Evolutionary conservation across 306 rosid genomes (phyloP).

Genomic region (Prunus mume): DNA sequence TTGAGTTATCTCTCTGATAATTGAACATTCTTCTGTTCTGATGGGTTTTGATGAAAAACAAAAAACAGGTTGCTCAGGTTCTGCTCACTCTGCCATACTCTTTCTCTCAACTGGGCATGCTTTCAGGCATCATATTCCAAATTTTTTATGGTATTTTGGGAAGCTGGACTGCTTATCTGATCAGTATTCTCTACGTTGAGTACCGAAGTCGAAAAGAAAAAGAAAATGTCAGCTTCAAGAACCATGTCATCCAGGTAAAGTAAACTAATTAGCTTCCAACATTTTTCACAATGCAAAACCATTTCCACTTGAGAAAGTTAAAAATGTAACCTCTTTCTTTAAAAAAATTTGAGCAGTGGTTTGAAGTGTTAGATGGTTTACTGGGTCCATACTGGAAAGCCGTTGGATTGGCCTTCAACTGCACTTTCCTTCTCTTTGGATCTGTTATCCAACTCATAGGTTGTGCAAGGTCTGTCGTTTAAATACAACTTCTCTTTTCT

Average conservation of each 20-base stretch:
- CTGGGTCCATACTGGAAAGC: slow-evolving; percentile 95
- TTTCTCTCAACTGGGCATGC: slow-evolving; percentile 82
- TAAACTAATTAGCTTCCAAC: background rate
- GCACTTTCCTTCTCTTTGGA: slow-evolving; percentile 92
- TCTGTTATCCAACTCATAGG: slow-evolving; percentile 94
- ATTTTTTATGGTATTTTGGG: slow-evolving; percentile 85
- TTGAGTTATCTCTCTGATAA: background rate
- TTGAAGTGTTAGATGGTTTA: slow-evolving; percentile 88
- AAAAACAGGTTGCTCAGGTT: slow-evolving; percentile 86
- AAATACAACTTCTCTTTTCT: background rate
- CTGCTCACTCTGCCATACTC: slow-evolving; percentile 86
- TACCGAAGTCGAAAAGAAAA: slow-evolving; percentile 80
- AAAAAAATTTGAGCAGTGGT: slow-evolving; percentile 55
- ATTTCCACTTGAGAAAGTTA: background rate
- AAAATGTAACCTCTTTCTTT: background rate
- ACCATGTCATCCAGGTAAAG: slow-evolving; percentile 93
- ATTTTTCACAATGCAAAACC: background rate
- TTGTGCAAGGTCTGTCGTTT: slow-evolving; percentile 73
- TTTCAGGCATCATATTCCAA: slow-evolving; percentile 79
- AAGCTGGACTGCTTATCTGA: slow-evolving; percentile 95
- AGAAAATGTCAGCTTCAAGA: slow-evolving; percentile 89
- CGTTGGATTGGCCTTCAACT: slow-evolving; percentile 82
- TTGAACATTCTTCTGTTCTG: background rate
- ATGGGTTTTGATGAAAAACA: slow-evolving; percentile 11
- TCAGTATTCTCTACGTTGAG: slow-evolving; percentile 85